phyloP scores from a whole-genome alignment of 2,329 filamentous ascomycete species.

The Xylaria sp. region DNA sequence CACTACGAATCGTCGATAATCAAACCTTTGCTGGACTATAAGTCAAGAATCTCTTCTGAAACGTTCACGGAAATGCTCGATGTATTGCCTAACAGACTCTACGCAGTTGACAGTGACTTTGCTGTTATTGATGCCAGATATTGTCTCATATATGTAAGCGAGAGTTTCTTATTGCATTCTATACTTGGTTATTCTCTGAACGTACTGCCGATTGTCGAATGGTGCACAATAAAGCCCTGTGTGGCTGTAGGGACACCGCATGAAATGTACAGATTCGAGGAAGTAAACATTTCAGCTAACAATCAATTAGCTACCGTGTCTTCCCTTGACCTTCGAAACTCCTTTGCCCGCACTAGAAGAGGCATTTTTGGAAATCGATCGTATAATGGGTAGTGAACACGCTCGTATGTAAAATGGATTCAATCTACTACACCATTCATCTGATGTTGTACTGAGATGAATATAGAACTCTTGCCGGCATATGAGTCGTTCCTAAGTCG shows the following conservation, averaged over 20 bases:
- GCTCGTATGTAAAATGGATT: constrained; percentile 2
- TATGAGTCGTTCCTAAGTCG: not conserved
- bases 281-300: not conserved
- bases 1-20: not conserved
- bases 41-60: not conserved
- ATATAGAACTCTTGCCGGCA: not conserved
- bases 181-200: not conserved
- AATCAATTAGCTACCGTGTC: not conserved
- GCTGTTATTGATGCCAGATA: not conserved
- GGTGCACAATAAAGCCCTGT: not conserved
- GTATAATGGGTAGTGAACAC: not conserved
- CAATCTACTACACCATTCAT: not conserved
- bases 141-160: not conserved
- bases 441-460: not conserved
- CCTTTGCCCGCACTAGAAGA: no score
- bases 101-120: not conserved
- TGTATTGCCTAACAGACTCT: not conserved
- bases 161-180: not conserved
- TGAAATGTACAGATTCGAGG: not conserved
- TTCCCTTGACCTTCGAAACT: not conserved
- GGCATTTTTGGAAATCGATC: constrained; percentile 4
- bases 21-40: not conserved
- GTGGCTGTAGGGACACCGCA: no score
- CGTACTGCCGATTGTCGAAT: not conserved
- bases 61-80: not conserved